phyloP scores from a whole-genome alignment of 2,329 filamentous ascomycete species.

The Penicillium sclerotiorum region DNA sequence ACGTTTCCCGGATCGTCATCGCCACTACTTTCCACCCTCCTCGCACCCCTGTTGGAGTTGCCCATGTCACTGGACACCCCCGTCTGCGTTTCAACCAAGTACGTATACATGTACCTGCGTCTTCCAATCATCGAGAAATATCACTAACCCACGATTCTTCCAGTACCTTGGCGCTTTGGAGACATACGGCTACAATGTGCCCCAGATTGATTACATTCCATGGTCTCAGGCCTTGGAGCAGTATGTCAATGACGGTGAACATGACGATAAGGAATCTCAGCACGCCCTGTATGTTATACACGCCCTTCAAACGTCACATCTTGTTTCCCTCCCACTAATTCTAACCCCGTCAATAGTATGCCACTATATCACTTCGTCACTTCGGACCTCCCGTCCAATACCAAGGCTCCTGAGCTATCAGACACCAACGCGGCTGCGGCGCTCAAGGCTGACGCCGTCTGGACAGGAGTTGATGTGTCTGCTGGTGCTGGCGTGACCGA shows the following conservation, averaged over 20 bases:
- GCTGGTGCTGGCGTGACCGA: conserved; percentile 59
- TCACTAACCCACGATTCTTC: not conserved
- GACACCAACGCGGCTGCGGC: conserved; percentile 68
- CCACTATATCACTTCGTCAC: conserved; percentile 75
- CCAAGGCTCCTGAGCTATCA: conserved; percentile 72
- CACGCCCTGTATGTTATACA: conserved; percentile 60
- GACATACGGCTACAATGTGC: conserved; percentile 71
- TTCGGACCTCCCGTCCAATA: conserved; percentile 69
- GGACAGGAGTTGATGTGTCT: conserved; percentile 61
- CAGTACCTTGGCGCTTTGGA: conserved; percentile 71
- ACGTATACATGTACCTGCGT: not conserved
- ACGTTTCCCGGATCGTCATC: conserved; percentile 79
- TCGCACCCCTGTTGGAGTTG: conserved; percentile 59
- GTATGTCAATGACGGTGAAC: conserved; percentile 63
- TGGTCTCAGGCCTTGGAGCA: conserved; percentile 70
- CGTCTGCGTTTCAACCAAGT: conserved; percentile 69
- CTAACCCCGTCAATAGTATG: conserved; percentile 44
- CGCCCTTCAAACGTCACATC: not conserved
- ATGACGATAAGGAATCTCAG: conserved; percentile 62
- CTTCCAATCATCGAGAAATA: not conserved
- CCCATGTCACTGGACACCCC: conserved; percentile 79
- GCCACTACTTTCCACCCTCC: conserved; percentile 70
- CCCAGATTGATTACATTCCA: conserved; percentile 66
- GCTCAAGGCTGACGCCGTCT: conserved; percentile 63
- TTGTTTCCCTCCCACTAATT: not conserved